Evolutionary conservation across 805 yeast genomes (phyloP).

Genomic region (Phaffomyces thermotolerans): DNA sequence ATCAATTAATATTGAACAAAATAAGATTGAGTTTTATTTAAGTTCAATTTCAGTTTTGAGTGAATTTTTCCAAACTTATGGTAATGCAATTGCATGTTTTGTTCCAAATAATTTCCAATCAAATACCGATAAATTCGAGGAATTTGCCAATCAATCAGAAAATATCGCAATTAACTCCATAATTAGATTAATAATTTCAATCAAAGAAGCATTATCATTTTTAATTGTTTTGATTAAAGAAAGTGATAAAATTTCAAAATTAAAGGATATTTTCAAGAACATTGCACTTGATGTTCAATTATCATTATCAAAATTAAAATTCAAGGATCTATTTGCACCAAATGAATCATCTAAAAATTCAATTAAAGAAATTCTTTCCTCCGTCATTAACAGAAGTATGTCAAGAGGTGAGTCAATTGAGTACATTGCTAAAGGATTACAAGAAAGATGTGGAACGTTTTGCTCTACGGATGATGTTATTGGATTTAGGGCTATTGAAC

Average conservation of each 20-base stretch:
- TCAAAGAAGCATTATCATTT: conserved; percentile 88
- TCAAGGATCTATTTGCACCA: conserved; percentile 74
- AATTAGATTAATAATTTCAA: conserved; percentile 62
- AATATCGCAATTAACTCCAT: conserved; percentile 80
- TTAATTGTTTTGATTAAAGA: conserved; percentile 77
- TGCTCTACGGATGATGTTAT: conserved; percentile 92
- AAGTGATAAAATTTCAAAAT: conserved; percentile 27
- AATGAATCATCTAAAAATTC: conserved; percentile 44
- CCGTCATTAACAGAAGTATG: conserved; percentile 83
- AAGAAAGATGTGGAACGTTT: conserved; percentile 90
- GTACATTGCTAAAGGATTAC: conserved; percentile 76
- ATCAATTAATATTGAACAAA: conserved; percentile 34
- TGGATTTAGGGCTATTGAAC: conserved; percentile 90
- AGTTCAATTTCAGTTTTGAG: conserved; percentile 64
- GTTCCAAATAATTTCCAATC: conserved; percentile 46
- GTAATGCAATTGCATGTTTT: conserved; percentile 53
- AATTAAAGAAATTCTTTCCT: conserved; percentile 79
- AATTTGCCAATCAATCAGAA: conserved; percentile 80
- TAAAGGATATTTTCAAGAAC: conserved; percentile 63
- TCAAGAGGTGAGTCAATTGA: conserved; percentile 92
- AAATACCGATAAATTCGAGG: conserved; percentile 36
- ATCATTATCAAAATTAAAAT: conserved; percentile 58
- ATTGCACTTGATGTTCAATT: conserved; percentile 61
- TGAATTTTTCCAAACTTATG: conserved; percentile 63
- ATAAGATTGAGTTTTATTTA: conserved; percentile 58